Evolutionary conservation across 2,329 filamentous ascomycete genomes (phyloP), one percentile per base, ranked within the genome.

Genomic region (Eutypella sp.): DNA sequence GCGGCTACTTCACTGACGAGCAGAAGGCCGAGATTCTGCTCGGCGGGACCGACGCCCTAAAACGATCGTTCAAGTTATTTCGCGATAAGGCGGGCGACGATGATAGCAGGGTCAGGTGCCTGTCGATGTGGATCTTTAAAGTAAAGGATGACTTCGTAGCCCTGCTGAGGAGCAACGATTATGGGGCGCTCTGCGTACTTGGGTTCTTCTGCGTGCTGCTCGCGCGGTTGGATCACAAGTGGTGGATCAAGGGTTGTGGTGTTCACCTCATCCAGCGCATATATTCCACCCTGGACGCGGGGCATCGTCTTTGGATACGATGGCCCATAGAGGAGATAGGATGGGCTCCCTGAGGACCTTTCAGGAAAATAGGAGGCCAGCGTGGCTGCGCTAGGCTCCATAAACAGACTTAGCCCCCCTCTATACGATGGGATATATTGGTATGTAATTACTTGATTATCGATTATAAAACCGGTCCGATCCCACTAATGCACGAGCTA

Each of bases 251-350:
- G 29, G 58, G 59, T 3, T 61, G 58, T 58, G 51, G 56, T 3
- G 47, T 57, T 16, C 57, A 61, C 39, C 41, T 63, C 8, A 51
- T 63, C 19, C 46, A 47, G n/a, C 50, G 54, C n/a, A 61, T 62
- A 45, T 57, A 59, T 38, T 47, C 49, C 4, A 50, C 50, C n/a
- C 40, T 63, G n/a, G 52, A 57, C 40, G 50, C 55, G 8, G 46
- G 47, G 13, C 54, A 59, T 45, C 49, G 58, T 13, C 46, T 59
- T 40, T 61, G 58, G 60, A 59, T 63, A 33, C 48, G 50, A 25
- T 62, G 60, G 60, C 57, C 59, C 2, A 56, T 61, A 13, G 55
- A 60, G 46, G 55, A 62, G 38, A 53, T 61, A 20, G 59, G 59
- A 10, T 63, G 58, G 59, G 47, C 50, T 8, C 53, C 53, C 16